phyloP scores from a whole-genome alignment of 1,284 basidiomycete genomes.

The Violaceomyces palustris region DNA sequence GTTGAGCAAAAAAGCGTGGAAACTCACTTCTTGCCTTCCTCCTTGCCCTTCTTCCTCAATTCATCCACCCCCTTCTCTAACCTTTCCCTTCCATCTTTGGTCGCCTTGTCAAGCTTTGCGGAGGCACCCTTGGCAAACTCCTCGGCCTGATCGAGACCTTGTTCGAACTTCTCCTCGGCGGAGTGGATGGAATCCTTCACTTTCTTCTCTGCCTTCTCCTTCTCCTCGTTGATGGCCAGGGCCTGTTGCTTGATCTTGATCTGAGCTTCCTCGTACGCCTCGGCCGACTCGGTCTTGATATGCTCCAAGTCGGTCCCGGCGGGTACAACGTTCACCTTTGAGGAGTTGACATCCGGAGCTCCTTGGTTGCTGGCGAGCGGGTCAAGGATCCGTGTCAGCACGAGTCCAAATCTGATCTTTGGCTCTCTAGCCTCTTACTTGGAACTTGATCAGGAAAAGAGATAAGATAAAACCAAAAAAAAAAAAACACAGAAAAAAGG shows the following conservation, averaged over 20 bases:
- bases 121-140: slow-evolving; percentile 14
- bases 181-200: slow-evolving; percentile 14
- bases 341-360: slow-evolving; percentile 30
- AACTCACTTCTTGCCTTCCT: slow-evolving; percentile 25
- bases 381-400: too few relatives aligned
- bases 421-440: too few relatives aligned
- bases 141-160: slow-evolving; percentile 13
- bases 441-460: too few relatives aligned
- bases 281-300: slow-evolving; percentile 36
- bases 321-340: slow-evolving; percentile 37
- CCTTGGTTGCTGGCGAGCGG: slow-evolving; percentile 3
- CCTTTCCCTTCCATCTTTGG: slow-evolving; percentile 21
- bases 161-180: slow-evolving; percentile 16
- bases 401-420: too few relatives aligned
- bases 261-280: slow-evolving; percentile 26
- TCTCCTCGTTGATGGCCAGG: slow-evolving; percentile 3
- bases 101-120: slow-evolving; percentile 27
- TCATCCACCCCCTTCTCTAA: slow-evolving; percentile 36
- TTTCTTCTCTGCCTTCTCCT: slow-evolving; percentile 5
- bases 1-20: too few relatives aligned
- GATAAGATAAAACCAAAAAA: too few relatives aligned
- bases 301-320: slow-evolving; percentile 28
- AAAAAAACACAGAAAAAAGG: too few relatives aligned
- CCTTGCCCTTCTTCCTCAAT: slow-evolving; percentile 5
- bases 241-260: slow-evolving; percentile 24